Base-by-base conservation (phyloP, 805 yeast species). In the Kodamaea jinghongensis region DNA sequence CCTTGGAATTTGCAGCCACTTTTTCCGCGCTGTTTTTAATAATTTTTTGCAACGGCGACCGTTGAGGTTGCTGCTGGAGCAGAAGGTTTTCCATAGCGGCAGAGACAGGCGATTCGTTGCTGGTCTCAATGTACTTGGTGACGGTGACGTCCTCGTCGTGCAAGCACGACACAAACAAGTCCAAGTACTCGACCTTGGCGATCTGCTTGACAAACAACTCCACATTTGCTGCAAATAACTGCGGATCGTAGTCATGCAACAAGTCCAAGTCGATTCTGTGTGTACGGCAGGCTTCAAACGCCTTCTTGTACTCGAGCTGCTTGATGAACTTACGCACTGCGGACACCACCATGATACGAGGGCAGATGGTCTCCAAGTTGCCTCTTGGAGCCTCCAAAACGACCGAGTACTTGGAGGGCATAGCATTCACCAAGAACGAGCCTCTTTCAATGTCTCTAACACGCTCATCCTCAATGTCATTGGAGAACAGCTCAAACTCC, bases 301-400 rank as follows among this genome's bases (percentile, higher is more conserved):
- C 99, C n/a, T 71, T 71, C 34, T 64, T 67, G 53, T 83, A 93
- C 26, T 78, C 66, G 42, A 63, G 69, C 1, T 68, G 63, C 25
- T 73, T 68, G 45, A 93, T 87, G 48, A 74, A 73, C 25, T 74
- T 70, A 48, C 99, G 76, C 17, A 93, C 95, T 15, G 83, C 93
- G 9, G 86, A 75, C 28, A 93, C 66, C 3, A 91, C 95, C 84
- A 93, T 81, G 33, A 93, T 85, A 59, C 99, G 75, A 10, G 99
- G 99, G 54, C 79, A 82, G 13, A 93, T 85, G 0, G 98, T 89
- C 61, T 93, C 99, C 49, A 93, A 67, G 54, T 93, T 93, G 45
- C 99, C 99, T 58, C 99, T 77, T 43, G 95, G 95, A 4, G 96
- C 96, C 60, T 93, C 96, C 38, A 93, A 69, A 3, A 87, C 80